Percentiles rank a stretch among this genome's conserved stretches.
Conservation (phyloP, 2,329 filamentous ascomycete species). For the Scytalidium sp. region DNA sequence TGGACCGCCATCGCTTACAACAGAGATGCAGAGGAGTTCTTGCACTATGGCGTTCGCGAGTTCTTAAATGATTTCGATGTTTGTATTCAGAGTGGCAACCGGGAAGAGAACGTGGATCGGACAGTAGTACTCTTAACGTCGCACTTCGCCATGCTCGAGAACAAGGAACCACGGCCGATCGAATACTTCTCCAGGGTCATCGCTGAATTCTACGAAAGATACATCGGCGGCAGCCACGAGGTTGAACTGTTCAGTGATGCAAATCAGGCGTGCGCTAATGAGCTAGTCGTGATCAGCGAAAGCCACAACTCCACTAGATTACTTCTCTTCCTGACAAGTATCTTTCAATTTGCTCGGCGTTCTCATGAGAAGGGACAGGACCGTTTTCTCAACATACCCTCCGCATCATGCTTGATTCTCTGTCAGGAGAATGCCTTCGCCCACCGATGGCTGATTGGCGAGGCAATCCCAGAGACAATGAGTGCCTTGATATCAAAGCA, state of each 20-base stretch:
- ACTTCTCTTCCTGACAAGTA: slow-evolving; percentile 16
- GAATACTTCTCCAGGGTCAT: neutral
- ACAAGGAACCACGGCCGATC: slow-evolving; percentile 16
- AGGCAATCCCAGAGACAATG: slow-evolving; percentile 15
- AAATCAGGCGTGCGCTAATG: slow-evolving; percentile 20
- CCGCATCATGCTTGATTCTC: slow-evolving; percentile 21
- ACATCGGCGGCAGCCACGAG: slow-evolving; percentile 20
- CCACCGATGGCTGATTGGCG: slow-evolving; percentile 20
- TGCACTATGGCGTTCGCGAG: slow-evolving; percentile 17
- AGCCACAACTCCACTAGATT: slow-evolving; percentile 12
- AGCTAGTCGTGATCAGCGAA: slow-evolving; percentile 18
- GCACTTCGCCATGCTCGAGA: slow-evolving; percentile 17
- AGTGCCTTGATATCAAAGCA: slow-evolving; percentile 8
- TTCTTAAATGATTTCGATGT: slow-evolving; percentile 19
- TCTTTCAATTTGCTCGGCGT: slow-evolving; percentile 25
- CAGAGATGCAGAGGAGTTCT: slow-evolving; percentile 15
- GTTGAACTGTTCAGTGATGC: slow-evolving; percentile 18
- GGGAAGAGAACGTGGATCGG: slow-evolving; percentile 17
- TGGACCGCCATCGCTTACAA: slow-evolving; percentile 16
- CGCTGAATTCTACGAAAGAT: slow-evolving; percentile 14
- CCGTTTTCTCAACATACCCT: slow-evolving; percentile 15
- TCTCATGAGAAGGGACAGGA: slow-evolving; percentile 14
- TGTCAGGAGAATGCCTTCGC: slow-evolving; percentile 17
- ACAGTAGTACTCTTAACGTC: slow-evolving; percentile 10
- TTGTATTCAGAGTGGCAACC: slow-evolving; percentile 13